Evolutionary conservation across 768 basidiomycete species (phyloP).

Genomic region (Paxillus rubicundulus): DNA sequence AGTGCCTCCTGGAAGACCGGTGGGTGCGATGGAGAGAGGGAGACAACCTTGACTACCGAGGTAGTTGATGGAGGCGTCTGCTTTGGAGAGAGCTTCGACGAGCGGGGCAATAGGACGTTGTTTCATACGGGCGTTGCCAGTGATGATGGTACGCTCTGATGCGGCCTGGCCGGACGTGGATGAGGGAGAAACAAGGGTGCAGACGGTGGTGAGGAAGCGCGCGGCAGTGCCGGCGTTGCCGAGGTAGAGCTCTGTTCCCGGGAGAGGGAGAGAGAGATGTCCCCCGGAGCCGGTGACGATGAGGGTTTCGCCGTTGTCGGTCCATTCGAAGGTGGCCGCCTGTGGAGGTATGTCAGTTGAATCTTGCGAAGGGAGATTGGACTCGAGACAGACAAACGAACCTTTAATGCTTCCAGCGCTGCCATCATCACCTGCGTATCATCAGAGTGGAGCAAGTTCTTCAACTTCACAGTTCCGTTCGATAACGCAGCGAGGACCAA

Average conservation of each 20-base stretch:
- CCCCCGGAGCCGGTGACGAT: slow-evolving; percentile 89
- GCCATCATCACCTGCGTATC: slow-evolving; percentile 99
- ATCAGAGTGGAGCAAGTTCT: slow-evolving; percentile 92
- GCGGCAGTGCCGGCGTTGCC: slow-evolving; percentile 98
- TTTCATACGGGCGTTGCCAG: slow-evolving; percentile 98
- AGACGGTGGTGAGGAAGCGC: slow-evolving; percentile 95
- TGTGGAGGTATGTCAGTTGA: slow-evolving; percentile 24
- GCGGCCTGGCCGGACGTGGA: slow-evolving; percentile 32
- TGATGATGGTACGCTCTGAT: slow-evolving; percentile 69
- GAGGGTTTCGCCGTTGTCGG: slow-evolving; percentile 93
- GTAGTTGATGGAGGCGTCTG: slow-evolving; percentile 77
- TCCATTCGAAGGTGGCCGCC: slow-evolving; percentile 94
- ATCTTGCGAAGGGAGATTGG: not conserved
- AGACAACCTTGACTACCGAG: slow-evolving; percentile 82
- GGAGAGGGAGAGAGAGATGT: slow-evolving; percentile 67
- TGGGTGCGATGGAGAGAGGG: slow-evolving; percentile 80
- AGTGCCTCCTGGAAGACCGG: slow-evolving; percentile 76
- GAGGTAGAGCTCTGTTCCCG: slow-evolving; percentile 88
- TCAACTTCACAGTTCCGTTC: slow-evolving; percentile 81
- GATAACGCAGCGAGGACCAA: slow-evolving; percentile 91
- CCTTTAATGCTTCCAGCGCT: slow-evolving; percentile 85
- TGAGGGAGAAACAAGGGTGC: slow-evolving; percentile 71
- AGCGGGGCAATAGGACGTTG: slow-evolving; percentile 96
- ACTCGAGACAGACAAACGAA: slow-evolving; percentile 21
- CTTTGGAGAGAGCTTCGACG: slow-evolving; percentile 82